Conservation (phyloP, 2,329 filamentous ascomycete species). For the Rhytidhysteron rufulum region DNA sequence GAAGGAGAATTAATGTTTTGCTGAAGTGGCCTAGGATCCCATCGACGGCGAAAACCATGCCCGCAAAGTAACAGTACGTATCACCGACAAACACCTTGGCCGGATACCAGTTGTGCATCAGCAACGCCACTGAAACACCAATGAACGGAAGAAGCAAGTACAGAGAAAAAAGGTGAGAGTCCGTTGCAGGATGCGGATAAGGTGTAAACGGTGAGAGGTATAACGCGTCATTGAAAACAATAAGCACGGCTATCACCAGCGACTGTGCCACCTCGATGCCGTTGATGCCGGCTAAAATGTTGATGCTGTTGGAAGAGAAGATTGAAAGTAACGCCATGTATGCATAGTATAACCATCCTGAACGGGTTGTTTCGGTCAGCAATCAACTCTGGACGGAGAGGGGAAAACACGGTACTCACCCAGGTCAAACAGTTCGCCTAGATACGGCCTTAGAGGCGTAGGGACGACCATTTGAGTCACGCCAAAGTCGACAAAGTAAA, state of each 20-base stretch:
- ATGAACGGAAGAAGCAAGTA: slow-evolving; percentile 94
- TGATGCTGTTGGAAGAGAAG: slow-evolving; percentile 98
- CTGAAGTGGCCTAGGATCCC: slow-evolving; percentile 96
- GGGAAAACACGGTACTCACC: slow-evolving; percentile 31
- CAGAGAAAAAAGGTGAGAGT: slow-evolving; percentile 92
- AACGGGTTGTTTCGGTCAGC: not conserved
- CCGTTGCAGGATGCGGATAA: slow-evolving; percentile 88
- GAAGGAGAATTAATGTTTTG: slow-evolving; percentile 87
- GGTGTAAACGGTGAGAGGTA: slow-evolving; percentile 71
- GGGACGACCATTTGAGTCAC: slow-evolving; percentile 95
- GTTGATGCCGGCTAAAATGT: slow-evolving; percentile 99
- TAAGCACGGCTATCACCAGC: slow-evolving; percentile 78
- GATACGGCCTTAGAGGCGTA: slow-evolving; percentile 74
- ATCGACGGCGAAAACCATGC: slow-evolving; percentile 97
- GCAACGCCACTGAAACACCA: slow-evolving; percentile 81
- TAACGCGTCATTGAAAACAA: slow-evolving; percentile 81
- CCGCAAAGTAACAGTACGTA: slow-evolving; percentile 99
- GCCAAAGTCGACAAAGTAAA: slow-evolving; percentile 98
- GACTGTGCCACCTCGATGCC: slow-evolving; percentile 96
- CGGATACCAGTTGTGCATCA: slow-evolving; percentile 93
- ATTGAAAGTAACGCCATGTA: slow-evolving; percentile 98
- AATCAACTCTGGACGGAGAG: not conserved
- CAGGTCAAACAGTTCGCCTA: slow-evolving; percentile 82
- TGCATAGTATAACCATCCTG: slow-evolving; percentile 69
- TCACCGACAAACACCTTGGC: slow-evolving; percentile 95